A percentile compares a stretch with the other conserved stretches of the same genome.
Evolutionary conservation across 768 basidiomycete species (phyloP).

Genomic region (Leccinum arenicola): DNA sequence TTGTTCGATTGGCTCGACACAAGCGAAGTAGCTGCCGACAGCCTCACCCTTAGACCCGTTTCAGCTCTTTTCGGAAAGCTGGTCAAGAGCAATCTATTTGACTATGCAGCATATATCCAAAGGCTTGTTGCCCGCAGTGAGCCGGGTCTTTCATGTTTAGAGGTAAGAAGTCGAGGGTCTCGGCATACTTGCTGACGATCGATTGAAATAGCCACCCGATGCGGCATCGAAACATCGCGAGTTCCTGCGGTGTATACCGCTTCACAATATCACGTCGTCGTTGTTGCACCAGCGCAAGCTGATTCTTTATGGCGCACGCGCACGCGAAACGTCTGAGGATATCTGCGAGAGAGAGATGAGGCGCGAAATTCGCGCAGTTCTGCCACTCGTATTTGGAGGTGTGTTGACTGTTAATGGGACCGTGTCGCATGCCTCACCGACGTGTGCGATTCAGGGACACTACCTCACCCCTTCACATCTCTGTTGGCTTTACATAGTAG

Average conservation of each 20-base stretch:
- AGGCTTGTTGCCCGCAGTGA: slow-evolving; percentile 81
- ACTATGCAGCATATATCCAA: slow-evolving; percentile 72
- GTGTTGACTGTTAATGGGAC: neutral
- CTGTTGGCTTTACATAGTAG: slow-evolving; percentile 37
- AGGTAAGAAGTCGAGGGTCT: slow-evolving; percentile 37
- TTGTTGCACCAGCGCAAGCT: slow-evolving; percentile 67
- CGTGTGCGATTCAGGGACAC: slow-evolving; percentile 31
- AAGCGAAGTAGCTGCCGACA: slow-evolving; percentile 57
- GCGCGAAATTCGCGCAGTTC: slow-evolving; percentile 57
- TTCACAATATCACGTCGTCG: slow-evolving; percentile 57
- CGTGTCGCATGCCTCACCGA: slow-evolving; percentile 5
- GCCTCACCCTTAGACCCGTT: slow-evolving; percentile 54
- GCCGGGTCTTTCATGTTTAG: slow-evolving; percentile 48
- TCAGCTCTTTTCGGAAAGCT: slow-evolving; percentile 71
- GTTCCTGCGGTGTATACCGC: slow-evolving; percentile 70
- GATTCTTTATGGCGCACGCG: slow-evolving; percentile 64
- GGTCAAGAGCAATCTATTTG: slow-evolving; percentile 66
- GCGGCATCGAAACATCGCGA: slow-evolving; percentile 60
- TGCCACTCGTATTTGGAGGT: slow-evolving; percentile 74
- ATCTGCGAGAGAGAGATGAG: slow-evolving; percentile 67
- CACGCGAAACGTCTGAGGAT: slow-evolving; percentile 71
- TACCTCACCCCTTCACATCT: slow-evolving; percentile 30
- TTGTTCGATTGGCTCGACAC: slow-evolving; percentile 81
- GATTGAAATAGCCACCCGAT: slow-evolving; percentile 4
- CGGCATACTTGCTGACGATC: neutral